Evolutionary conservation across 2,329 filamentous ascomycete genomes (phyloP).

Genomic region (Dissoconium aciculare): DNA sequence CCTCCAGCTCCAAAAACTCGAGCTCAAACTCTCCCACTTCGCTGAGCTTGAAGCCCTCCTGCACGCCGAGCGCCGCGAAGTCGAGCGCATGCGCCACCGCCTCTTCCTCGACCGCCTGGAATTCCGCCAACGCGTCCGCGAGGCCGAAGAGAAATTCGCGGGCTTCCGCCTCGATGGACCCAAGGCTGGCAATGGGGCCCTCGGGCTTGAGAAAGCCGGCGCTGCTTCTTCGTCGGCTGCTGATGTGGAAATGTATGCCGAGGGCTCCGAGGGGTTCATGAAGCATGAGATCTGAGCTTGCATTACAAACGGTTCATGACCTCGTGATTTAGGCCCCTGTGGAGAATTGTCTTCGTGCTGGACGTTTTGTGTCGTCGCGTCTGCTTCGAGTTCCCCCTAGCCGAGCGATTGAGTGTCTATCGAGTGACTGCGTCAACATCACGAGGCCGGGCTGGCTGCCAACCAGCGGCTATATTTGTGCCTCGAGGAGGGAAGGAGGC

Average conservation of each 20-base stretch:
- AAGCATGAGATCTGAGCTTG: constrained; percentile 18
- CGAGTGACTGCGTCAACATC: too few species aligned
- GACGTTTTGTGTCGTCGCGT: too few species aligned
- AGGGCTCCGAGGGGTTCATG: constrained; percentile 18
- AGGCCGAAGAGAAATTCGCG: constrained; percentile 50
- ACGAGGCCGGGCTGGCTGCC: too few species aligned
- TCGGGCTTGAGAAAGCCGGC: constrained; percentile 6
- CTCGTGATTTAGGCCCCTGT: too few species aligned
- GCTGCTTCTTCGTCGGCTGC: neutral
- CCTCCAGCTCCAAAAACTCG: constrained; percentile 84
- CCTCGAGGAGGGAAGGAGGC: too few species aligned
- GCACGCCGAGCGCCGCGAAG: constrained; percentile 78
- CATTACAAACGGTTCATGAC: too few species aligned
- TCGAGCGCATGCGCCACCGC: constrained; percentile 83
- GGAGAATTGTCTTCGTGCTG: too few species aligned
- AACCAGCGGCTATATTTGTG: too few species aligned
- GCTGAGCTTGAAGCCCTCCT: constrained; percentile 88
- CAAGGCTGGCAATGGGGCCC: constrained; percentile 13
- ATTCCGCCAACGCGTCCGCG: constrained; percentile 74
- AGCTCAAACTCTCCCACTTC: constrained; percentile 91
- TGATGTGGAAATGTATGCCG: constrained; percentile 11
- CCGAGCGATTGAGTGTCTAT: too few species aligned
- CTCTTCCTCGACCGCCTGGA: constrained; percentile 82
- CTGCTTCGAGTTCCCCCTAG: too few species aligned
- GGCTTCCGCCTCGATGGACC: constrained; percentile 14